Conservation (phyloP, 2,329 filamentous ascomycete genomes). For the Madurella fahalii region DNA sequence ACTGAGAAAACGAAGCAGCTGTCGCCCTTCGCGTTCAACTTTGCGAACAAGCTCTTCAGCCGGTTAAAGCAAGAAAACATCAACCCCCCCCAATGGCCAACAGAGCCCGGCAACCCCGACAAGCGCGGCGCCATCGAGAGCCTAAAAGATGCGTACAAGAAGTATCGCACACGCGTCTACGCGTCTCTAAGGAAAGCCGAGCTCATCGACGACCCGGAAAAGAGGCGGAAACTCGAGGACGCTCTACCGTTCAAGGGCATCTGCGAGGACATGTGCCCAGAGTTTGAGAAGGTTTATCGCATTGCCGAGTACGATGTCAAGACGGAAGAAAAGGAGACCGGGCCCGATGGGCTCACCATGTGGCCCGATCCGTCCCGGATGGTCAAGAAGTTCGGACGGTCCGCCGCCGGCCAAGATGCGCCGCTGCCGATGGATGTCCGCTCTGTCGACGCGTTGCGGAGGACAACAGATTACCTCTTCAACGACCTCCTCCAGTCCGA, state of each 20-base stretch:
- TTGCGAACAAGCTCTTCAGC: conserved; percentile 48
- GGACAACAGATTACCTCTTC: conserved; percentile 61
- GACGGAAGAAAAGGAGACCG: conserved; percentile 48
- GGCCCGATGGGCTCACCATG: conserved; percentile 37
- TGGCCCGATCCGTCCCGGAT: conserved; percentile 51
- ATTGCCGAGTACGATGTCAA: conserved; percentile 59
- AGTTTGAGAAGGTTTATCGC: conserved; percentile 60
- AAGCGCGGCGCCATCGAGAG: conserved; percentile 50
- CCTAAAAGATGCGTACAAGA: conserved; percentile 53
- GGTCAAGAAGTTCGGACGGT: conserved; percentile 65
- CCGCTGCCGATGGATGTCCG: conserved; percentile 65
- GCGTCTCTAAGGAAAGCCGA: conserved; percentile 55
- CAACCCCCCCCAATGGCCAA: conserved; percentile 51
- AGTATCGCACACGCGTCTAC: conserved; percentile 54
- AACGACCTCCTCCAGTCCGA: conserved; percentile 54
- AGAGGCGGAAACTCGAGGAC: conserved; percentile 57
- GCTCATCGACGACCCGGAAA: conserved; percentile 61
- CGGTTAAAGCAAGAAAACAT: conserved; percentile 54
- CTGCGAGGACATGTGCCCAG: conserved; percentile 66
- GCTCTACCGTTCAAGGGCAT: conserved; percentile 65
- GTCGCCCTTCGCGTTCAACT: conserved; percentile 29
- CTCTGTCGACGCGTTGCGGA: conserved; percentile 53
- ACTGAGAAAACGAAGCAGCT: conserved; percentile 25
- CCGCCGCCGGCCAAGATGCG: conserved; percentile 63
- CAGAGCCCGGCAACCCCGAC: conserved; percentile 49